A percentile compares a stretch with the other conserved stretches of the same genome.
These are phyloP conservation scores for Trichophyton verrucosum DNA, from an alignment of 2,329 filamentous ascomycete genomes.

Conservation along the genomic window DNA sequence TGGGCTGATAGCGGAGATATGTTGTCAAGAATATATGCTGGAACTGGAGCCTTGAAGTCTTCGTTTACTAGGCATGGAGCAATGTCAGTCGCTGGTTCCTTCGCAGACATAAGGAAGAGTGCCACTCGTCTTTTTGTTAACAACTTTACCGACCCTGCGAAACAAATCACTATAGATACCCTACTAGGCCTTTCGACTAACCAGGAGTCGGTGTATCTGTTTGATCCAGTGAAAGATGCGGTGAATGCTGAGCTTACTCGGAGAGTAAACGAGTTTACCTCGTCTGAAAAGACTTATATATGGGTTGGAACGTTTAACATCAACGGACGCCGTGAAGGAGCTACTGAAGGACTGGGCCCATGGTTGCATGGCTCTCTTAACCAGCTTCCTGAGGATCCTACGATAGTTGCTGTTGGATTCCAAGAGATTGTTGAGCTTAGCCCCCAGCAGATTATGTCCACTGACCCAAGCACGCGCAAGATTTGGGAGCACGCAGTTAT, in stretches of 20 bases:
- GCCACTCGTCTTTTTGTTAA: constrained; percentile 93
- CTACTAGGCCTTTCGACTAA: constrained; percentile 74
- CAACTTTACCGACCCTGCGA: constrained; percentile 86
- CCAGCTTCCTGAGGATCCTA: constrained; percentile 51
- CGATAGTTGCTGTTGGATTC: constrained; percentile 82
- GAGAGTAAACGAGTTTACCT: constrained; percentile 57
- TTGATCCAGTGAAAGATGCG: constrained; percentile 88
- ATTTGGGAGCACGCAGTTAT: constrained; percentile 78
- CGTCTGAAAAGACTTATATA: constrained; percentile 60
- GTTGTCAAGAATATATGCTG: constrained; percentile 88
- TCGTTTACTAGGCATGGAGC: constrained; percentile 91
- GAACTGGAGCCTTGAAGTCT: constrained; percentile 87
- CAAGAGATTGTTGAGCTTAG: constrained; percentile 98
- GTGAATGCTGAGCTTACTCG: constrained; percentile 65
- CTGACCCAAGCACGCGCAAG: constrained; percentile 73
- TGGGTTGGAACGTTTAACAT: constrained; percentile 88
- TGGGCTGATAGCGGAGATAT: constrained; percentile 98
- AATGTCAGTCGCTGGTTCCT: constrained; percentile 83
- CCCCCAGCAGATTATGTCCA: constrained; percentile 98
- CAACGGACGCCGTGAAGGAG: constrained; percentile 71
- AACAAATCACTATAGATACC: constrained; percentile 91
- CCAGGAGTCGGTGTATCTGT: constrained; percentile 71
- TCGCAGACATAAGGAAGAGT: constrained; percentile 92
- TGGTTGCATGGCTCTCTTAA: constrained; percentile 64
- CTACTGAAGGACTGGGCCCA: constrained; percentile 64